phyloP scores from a whole-genome alignment of 345 rosid genomes.

The Syzygium aromaticum region DNA sequence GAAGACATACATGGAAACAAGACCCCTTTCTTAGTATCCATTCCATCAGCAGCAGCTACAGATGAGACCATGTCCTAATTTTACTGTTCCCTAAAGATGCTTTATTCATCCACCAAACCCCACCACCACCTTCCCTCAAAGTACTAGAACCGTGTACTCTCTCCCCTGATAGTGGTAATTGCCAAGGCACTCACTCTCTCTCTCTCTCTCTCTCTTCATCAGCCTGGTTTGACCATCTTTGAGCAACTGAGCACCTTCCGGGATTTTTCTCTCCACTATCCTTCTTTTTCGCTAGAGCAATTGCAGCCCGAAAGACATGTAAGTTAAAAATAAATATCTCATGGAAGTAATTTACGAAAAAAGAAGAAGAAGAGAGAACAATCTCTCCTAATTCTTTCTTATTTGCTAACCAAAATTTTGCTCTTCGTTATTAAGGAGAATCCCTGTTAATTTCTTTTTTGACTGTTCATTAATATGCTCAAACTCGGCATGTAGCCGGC shows the following conservation, averaged over 20 bases:
- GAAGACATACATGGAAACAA: not conserved
- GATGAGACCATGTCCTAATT: conserved; percentile 7
- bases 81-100: conserved; percentile 3
- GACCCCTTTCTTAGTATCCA: not conserved
- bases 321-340: not conserved
- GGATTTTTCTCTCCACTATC: not conserved
- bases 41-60: not conserved
- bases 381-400: not conserved
- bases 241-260: not conserved
- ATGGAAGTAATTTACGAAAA: not conserved
- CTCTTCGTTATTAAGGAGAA: not conserved
- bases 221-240: not conserved
- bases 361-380: not conserved
- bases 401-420: not conserved
- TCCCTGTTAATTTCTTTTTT: not conserved
- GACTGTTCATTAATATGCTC: not conserved
- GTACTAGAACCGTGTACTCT: not conserved
- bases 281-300: not conserved
- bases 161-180: not conserved
- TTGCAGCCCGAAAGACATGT: not conserved
- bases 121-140: not conserved
- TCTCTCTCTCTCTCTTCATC: not conserved
- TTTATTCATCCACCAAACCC: not conserved
- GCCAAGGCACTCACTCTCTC: not conserved
- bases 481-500: not conserved